A percentile compares a stretch with the other conserved stretches of the same genome.
Conservation (phyloP, 1,284 basidiomycete genomes). For the Pascua guehoae region DNA sequence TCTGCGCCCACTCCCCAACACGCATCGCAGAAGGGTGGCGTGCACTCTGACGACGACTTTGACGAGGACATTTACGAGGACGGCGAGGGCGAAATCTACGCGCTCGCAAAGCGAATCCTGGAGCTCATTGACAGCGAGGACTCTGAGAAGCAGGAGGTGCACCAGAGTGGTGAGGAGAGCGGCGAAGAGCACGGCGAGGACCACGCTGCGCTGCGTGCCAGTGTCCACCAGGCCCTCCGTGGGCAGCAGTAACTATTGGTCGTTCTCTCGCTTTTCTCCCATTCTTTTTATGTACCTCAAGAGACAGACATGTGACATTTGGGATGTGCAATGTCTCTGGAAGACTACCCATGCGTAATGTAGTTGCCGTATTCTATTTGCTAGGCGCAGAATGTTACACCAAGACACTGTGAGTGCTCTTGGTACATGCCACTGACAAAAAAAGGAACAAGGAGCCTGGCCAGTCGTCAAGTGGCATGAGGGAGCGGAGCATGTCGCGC, state of each 20-base stretch:
- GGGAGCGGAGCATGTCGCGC: too few relatives aligned
- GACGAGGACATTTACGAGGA: constrained; percentile 67
- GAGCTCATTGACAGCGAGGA: constrained; percentile 65
- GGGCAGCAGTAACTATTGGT: constrained; percentile 14
- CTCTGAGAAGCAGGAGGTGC: constrained; percentile 7
- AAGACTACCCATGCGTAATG: neutral
- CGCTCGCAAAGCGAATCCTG: constrained; percentile 75
- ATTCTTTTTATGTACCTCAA: neutral
- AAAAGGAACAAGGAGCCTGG: too few relatives aligned
- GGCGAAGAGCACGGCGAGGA: constrained; percentile 29
- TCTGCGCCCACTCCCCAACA: constrained; percentile 65
- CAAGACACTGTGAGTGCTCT: too few relatives aligned
- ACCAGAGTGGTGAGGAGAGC: constrained; percentile 12
- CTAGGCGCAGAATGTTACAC: too few relatives aligned
- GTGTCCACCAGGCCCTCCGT: constrained; percentile 43
- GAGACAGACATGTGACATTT: too few relatives aligned
- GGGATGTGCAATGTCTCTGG: neutral
- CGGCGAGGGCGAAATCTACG: constrained; percentile 65
- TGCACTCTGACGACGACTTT: constrained; percentile 57
- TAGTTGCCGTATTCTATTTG: too few relatives aligned
- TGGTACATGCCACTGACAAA: too few relatives aligned
- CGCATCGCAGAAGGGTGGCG: neutral
- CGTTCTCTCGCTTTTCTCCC: neutral
- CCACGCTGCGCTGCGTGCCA: constrained; percentile 42
- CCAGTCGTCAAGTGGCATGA: too few relatives aligned